Evolutionary conservation across 2,329 filamentous ascomycete species (phyloP).

Genomic region (Ustulina deusta): DNA sequence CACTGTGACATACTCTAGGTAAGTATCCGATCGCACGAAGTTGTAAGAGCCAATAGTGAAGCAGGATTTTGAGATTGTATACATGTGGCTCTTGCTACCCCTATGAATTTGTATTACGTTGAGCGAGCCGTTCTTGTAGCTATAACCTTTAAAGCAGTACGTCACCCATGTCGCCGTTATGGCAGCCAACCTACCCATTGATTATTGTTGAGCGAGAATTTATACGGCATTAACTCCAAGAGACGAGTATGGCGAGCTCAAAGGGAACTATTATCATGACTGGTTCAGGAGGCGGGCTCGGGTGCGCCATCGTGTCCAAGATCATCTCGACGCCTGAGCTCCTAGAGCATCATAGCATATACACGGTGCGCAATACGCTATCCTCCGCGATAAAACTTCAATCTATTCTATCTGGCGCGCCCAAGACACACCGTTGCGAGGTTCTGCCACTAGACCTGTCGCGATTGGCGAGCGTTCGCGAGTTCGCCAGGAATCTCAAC

Average conservation of each 20-base stretch:
- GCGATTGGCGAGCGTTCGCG: constrained; percentile 25
- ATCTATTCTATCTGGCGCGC: neutral
- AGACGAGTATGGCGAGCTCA: neutral
- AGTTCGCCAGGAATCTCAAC: constrained; percentile 32
- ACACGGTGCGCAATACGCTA: constrained; percentile 17
- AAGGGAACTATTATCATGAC: constrained; percentile 34
- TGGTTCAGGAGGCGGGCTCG: constrained; percentile 37
- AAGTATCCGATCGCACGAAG: neutral
- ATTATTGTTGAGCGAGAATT: neutral
- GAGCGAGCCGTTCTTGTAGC: neutral
- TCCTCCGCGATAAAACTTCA: neutral
- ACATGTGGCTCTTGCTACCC: neutral
- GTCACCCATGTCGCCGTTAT: neutral
- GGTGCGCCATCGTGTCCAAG: constrained; percentile 8
- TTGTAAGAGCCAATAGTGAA: neutral
- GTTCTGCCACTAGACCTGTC: constrained; percentile 25
- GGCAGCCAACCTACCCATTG: neutral
- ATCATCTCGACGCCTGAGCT: constrained; percentile 10
- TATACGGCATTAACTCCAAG: neutral
- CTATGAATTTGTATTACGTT: neutral
- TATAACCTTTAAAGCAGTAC: neutral
- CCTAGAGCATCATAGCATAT: constrained; percentile 15
- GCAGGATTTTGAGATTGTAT: neutral
- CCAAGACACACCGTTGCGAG: neutral
- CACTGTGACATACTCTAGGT: neutral